phyloP scores from a whole-genome alignment of 306 rosid species.

The Quercus wislizeni region DNA sequence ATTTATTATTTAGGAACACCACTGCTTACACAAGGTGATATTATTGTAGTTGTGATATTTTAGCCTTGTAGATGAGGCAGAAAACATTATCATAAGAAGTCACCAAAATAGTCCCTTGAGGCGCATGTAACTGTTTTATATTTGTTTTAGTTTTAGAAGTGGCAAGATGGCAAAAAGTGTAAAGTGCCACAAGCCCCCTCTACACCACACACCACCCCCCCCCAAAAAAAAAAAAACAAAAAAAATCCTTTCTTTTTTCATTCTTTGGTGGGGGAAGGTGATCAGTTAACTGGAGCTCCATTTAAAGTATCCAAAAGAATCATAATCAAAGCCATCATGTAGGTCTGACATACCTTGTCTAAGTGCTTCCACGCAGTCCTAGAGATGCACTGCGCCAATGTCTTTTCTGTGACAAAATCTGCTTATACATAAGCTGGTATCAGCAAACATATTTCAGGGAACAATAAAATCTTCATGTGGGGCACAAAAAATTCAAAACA shows the following conservation, averaged over 20 bases:
- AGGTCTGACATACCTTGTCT: neutral
- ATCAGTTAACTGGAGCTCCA: neutral
- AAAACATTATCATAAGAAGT: neutral
- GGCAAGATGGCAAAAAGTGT: neutral
- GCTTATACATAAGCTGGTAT: conserved; percentile 7
- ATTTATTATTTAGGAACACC: no score
- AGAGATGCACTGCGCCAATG: conserved; percentile 45
- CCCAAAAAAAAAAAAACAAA: no score
- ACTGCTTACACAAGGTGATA: no score
- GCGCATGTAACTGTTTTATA: neutral
- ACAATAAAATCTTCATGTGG: neutral
- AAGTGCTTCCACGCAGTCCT: conserved; percentile 32
- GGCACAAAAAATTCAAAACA: neutral
- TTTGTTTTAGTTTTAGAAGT: neutral
- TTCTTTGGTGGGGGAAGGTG: neutral
- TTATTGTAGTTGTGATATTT: no score
- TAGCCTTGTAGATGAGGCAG: no score
- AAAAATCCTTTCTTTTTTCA: neutral
- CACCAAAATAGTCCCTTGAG: neutral
- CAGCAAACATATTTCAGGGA: neutral
- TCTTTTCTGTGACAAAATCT: conserved; percentile 43
- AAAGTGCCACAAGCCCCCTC: neutral
- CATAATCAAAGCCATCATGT: neutral
- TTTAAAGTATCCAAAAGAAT: neutral
- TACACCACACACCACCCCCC: no score